Evolutionary conservation across 169 alveolate species (phyloP), one percentile per base, ranked within the genome.

Genomic region (Eimeria tenella): DNA sequence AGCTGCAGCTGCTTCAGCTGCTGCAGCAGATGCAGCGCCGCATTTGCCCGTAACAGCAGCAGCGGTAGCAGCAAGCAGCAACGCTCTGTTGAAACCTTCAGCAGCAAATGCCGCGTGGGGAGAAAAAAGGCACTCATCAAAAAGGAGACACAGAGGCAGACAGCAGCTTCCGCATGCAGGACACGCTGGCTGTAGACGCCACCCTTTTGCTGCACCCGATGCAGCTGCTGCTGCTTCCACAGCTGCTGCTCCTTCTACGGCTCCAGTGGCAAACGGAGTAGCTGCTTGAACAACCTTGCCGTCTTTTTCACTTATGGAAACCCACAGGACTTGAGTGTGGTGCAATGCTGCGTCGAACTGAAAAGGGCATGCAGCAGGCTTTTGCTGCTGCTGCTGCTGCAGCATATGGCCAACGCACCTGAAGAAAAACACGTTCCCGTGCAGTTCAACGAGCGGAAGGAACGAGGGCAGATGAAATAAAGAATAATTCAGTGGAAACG

Each of bases 1-100:
- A 4, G 84, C 84, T 5, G 84, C 84, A 15, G 77, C 77, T 5
- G 42, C 53, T 21, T 19, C 8, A 50, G 42, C 84, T 25, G 84
- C 84, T 25, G 84, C 62, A 42, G 88, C 88, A 53, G 70, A 65
- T 50, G 88, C 88, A 79, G 88, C 71, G 7, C 77, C 77, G 77
- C 53, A 8, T n/a, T 50, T 68, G 77, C 77, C 77, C 8, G 84
- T 7, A 15, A 53, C 84, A 74, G 84, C 84, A 74, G 84, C 58
- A 74, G 88, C 88, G 19, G 70, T 52, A 79, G 88, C 88, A 79
- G 88, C 55, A 79, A n/a, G 70, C 70, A 55, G 88, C 70, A 79
- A 19, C 7, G 70, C 88, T 11, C 88, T 4, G 5, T 7, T 50
- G 31, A 79, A 53, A 0, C 71, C 88, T 17, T 79, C 88, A 79